phyloP scores from a whole-genome alignment of 2,329 filamentous ascomycete species.

The Sordariomycetes sp. region DNA sequence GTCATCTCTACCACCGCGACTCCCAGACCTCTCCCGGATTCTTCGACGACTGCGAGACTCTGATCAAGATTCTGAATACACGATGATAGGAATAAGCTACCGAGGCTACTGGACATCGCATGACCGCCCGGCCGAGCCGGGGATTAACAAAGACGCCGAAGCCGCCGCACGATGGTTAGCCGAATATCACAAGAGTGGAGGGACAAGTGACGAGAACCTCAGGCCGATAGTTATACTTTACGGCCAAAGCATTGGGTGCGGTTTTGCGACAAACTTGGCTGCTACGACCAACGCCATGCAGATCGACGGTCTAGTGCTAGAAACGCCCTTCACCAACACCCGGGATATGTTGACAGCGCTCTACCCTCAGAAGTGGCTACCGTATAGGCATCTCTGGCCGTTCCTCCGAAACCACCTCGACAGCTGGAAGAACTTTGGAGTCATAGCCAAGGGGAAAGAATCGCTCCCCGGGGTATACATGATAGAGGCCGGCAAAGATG shows the following conservation, averaged over 20 bases:
- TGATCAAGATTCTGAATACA: slow-evolving; percentile 27
- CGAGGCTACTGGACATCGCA: slow-evolving; percentile 72
- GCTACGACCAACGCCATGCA: slow-evolving; percentile 21
- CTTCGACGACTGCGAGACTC: slow-evolving; percentile 33
- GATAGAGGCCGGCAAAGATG: slow-evolving; percentile 47
- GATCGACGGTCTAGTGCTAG: slow-evolving; percentile 50
- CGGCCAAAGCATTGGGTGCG: slow-evolving; percentile 71
- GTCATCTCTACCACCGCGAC: slow-evolving; percentile 45
- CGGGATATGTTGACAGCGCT: slow-evolving; percentile 61
- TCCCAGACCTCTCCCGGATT: slow-evolving; percentile 46
- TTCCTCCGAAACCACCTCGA: slow-evolving; percentile 60
- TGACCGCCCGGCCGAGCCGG: slow-evolving; percentile 60
- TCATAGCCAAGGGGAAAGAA: slow-evolving; percentile 22
- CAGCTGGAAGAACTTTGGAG: slow-evolving; percentile 39
- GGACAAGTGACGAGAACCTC: slow-evolving; percentile 7
- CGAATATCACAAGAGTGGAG: slow-evolving; percentile 22
- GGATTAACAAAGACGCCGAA: slow-evolving; percentile 59
- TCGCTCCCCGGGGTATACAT: slow-evolving; percentile 33
- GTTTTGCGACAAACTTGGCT: slow-evolving; percentile 57
- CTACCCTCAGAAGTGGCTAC: slow-evolving; percentile 73
- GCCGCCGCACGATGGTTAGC: slow-evolving; percentile 56
- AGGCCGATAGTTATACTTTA: slow-evolving; percentile 49
- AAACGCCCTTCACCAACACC: slow-evolving; percentile 68
- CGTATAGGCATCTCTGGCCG: slow-evolving; percentile 65
- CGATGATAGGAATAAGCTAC: slow-evolving; percentile 49